Base-by-base conservation (phyloP, 1,139 yeast species). In the Kazachstania sp. region DNA sequence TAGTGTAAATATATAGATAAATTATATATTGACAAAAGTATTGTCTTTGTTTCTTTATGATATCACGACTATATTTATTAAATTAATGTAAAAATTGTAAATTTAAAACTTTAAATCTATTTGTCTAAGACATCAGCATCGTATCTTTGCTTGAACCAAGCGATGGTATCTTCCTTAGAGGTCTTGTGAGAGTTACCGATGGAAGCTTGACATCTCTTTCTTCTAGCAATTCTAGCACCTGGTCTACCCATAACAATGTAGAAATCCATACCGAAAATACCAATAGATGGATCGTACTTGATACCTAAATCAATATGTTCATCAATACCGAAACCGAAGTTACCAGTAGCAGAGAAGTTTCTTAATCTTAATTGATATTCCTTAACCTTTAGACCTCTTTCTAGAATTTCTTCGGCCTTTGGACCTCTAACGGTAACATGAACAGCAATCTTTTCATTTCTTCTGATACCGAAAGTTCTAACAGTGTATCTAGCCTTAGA, bases 201-300 rank as follows among this genome's bases (percentile, higher is more conserved):
- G 65, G 77, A 78, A 68, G 90, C 78, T 73, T 83, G 79, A 71
- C 86, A 79, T 81, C 95, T 86, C 95, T 92, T 92, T 84, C 98
- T 92, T 82, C 97, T 92, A 71, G 97, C 81, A 64, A 92, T 86
- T 81, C 98, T 88, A 81, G 81, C 85, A 79, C 99, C 99, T 71
- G 97, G 95, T 80, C 99, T 90, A 74, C 97, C 97, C 81, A 92
- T 79, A 71, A 90, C 97, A 71, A 92, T 92, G 92, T 88, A 94
- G 85, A 92, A 92, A 78, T 92, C 98, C 99, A 92, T 92, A 83
- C 99, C 98, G 92, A 92, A 94, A 74, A 92, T 92, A 75, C 98
- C 98, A 71, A 92, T 94, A 72, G 86, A 81, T 75, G 99, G 99
- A 77, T 94, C 98, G 80, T 92, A 92, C 82, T 94, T 94, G 86